These are phyloP conservation scores for Plectosphaerella cucumerina DNA, from an alignment of 2,329 filamentous ascomycete genomes.

Conservation along the genomic window DNA sequence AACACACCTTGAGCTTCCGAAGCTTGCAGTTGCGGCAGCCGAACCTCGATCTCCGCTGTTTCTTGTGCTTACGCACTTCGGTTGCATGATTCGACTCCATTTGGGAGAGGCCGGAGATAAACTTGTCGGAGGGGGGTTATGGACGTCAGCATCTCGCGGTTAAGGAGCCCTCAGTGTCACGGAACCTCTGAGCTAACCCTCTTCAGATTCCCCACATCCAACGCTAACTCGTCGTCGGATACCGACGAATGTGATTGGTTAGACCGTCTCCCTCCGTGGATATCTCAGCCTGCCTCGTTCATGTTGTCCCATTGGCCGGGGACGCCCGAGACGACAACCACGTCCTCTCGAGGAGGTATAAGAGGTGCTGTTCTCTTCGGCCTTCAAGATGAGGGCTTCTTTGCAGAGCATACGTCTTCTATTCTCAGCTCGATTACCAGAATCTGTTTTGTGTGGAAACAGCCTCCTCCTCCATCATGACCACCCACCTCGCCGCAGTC, in stretches of 20 bases:
- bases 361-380: neutral
- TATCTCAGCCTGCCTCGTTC: too few species aligned
- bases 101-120: too few species aligned
- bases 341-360: neutral
- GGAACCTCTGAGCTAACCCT: conserved; percentile 4
- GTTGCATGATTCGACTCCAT: conserved; percentile 6
- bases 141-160: too few species aligned
- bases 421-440: neutral
- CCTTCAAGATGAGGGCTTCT: neutral
- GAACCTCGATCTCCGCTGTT: conserved; percentile 31
- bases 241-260: conserved; percentile 21
- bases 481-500: conserved; percentile 37
- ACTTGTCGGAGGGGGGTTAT: too few species aligned
- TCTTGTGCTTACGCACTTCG: conserved; percentile 1
- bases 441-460: neutral
- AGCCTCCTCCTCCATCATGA: conserved; percentile 15
- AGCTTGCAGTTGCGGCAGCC: conserved; percentile 50
- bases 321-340: neutral
- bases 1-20: conserved; percentile 40
- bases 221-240: conserved; percentile 22
- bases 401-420: neutral
- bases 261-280: neutral
- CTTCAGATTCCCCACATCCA: neutral
- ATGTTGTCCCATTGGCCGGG: too few species aligned
- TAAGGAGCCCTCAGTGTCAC: too few species aligned